These are phyloP conservation scores for Chlamydomonas incerta DNA, from an alignment of 139 green algal genomes.

Conservation along the genomic window DNA sequence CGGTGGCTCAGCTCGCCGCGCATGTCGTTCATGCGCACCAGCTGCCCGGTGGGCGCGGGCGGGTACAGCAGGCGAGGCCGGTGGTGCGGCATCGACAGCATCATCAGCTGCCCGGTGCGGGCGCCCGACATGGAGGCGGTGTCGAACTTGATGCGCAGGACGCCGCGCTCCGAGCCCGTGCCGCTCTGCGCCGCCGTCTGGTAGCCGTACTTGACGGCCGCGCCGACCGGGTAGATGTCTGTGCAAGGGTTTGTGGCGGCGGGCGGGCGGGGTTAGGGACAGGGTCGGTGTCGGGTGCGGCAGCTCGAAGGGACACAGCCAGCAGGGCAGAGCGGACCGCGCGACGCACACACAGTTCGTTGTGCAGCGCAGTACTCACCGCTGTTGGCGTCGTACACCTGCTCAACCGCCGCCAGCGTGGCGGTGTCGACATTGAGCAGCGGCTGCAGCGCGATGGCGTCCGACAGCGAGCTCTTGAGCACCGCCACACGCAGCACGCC, in stretches of 20 bases:
- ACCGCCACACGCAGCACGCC: constrained; percentile 54
- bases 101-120: constrained; percentile 28
- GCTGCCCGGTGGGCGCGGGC: not conserved
- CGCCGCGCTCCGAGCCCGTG: not conserved
- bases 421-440: not conserved
- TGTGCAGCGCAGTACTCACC: no score
- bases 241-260: no score
- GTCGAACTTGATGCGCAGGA: constrained; percentile 5
- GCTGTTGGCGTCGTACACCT: constrained; percentile 13
- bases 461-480: constrained; percentile 1
- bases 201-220: constrained; percentile 21
- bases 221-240: constrained; percentile 31
- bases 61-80: constrained; percentile 14
- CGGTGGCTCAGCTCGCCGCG: constrained; percentile 8
- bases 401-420: not conserved
- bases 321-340: no score
- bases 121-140: constrained; percentile 29
- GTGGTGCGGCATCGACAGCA: constrained; percentile 49
- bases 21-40: not conserved
- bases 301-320: no score
- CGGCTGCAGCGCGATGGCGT: no score
- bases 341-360: no score
- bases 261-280: no score
- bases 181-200: not conserved
- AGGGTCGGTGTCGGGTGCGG: no score